These are phyloP conservation scores for Camelina sativa DNA, from an alignment of 345 rosid genomes.

Conservation along the genomic window DNA sequence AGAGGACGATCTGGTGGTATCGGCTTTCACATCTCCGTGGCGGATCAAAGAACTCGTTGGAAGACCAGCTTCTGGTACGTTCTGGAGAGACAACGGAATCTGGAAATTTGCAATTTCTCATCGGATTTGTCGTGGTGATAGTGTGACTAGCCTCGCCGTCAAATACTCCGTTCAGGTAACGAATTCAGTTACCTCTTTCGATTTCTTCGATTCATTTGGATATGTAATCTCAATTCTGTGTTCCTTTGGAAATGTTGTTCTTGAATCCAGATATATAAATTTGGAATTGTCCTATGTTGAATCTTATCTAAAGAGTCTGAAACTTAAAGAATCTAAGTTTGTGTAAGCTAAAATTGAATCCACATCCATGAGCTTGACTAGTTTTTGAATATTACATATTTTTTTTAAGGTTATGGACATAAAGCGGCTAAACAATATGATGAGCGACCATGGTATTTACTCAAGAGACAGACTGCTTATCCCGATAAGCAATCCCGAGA, in stretches of 20 bases:
- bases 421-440: conserved; percentile 82
- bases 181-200: neutral
- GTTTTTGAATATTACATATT: conserved; percentile 2
- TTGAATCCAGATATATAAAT: too few species aligned
- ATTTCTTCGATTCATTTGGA: neutral
- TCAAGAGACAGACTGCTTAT: conserved; percentile 86
- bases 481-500: conserved; percentile 67
- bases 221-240: conserved; percentile 9
- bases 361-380: neutral
- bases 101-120: conserved; percentile 83
- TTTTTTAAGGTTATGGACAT: conserved; percentile 78
- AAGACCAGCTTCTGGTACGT: conserved; percentile 53
- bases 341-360: neutral
- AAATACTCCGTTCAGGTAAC: conserved; percentile 90
- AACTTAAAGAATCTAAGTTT: neutral
- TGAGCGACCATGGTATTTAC: conserved; percentile 85
- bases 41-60: conserved; percentile 66
- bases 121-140: conserved; percentile 64
- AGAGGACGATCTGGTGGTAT: conserved; percentile 52
- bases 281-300: conserved; percentile 9
- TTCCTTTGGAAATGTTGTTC: too few species aligned
- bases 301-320: neutral
- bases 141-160: conserved; percentile 77
- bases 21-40: conserved; percentile 73
- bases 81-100: conserved; percentile 83